phyloP scores from a whole-genome alignment of 352 stramenopile genomes.

The Sclerospora graminicola region DNA sequence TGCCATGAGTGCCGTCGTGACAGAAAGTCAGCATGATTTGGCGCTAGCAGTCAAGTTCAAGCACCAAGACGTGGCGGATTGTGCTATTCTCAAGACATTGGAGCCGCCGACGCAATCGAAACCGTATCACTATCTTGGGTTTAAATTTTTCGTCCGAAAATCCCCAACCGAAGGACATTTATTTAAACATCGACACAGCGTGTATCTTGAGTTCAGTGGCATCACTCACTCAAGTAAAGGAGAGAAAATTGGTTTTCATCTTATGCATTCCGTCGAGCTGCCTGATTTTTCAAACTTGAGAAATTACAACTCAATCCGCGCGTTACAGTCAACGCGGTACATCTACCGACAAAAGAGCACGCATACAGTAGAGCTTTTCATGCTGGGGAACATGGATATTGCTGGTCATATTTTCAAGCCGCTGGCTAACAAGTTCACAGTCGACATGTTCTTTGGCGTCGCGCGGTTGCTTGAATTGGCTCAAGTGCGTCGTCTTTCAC shows the following conservation, averaged over 20 bases:
- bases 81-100: constrained; percentile 44
- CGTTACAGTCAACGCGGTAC: constrained; percentile 38
- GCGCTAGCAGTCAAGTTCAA: constrained; percentile 46
- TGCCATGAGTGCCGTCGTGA: constrained; percentile 41
- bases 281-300: constrained; percentile 40
- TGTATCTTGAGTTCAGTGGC: constrained; percentile 51
- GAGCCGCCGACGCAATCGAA: constrained; percentile 30
- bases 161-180: constrained; percentile 29
- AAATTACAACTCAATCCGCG: constrained; percentile 41
- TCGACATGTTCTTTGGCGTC: constrained; percentile 35
- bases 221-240: constrained; percentile 27
- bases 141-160: constrained; percentile 58
- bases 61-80: constrained; percentile 52
- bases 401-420: constrained; percentile 29
- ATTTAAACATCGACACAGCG: constrained; percentile 42
- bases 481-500: constrained; percentile 42
- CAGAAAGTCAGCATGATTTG: constrained; percentile 43
- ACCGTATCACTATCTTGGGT: constrained; percentile 52
- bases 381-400: constrained; percentile 43
- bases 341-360: constrained; percentile 46
- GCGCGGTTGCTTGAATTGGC: constrained; percentile 36
- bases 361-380: constrained; percentile 48
- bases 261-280: constrained; percentile 63
- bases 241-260: constrained; percentile 49
- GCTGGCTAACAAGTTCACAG: constrained; percentile 30